Percentiles rank a stretch among this genome's conserved stretches.
Evolutionary conservation across 352 stramenopile genomes (phyloP).

Genomic region (Phytophthora idaei): DNA sequence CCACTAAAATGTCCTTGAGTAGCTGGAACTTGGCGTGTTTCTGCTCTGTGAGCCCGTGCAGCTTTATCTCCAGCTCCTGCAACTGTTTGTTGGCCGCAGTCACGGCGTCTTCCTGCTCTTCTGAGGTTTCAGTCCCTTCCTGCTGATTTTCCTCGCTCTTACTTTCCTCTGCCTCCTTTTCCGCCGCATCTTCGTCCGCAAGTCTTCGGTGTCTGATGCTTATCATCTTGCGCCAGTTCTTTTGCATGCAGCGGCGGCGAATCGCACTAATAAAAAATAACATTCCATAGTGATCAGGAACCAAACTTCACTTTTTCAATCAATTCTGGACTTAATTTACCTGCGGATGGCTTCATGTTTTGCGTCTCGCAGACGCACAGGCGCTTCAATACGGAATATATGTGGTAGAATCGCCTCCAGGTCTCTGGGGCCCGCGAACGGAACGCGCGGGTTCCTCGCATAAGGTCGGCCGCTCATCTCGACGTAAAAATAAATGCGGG

Average conservation of each 20-base stretch:
- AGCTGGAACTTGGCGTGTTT: conserved; percentile 79
- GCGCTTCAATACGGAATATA: conserved; percentile 48
- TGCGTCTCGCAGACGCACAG: conserved; percentile 22
- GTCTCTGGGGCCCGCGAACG: conserved; percentile 53
- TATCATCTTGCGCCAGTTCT: conserved; percentile 85
- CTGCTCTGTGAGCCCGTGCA: conserved; percentile 61
- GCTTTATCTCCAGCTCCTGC: conserved; percentile 52
- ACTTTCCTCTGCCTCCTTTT: conserved; percentile 14
- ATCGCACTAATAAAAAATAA: conserved; percentile 54
- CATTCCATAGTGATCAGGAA: not conserved
- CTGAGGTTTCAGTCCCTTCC: conserved; percentile 24
- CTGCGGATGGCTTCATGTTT: conserved; percentile 62
- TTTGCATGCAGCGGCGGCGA: conserved; percentile 68
- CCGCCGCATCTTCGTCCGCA: conserved; percentile 12
- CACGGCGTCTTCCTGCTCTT: conserved; percentile 31
- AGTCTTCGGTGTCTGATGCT: conserved; percentile 50
- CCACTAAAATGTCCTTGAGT: conserved; percentile 74
- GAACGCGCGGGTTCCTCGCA: conserved; percentile 57
- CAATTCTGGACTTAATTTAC: conserved; percentile 24
- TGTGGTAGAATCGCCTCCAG: conserved; percentile 70
- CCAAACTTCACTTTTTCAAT: not conserved
- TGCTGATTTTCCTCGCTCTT: conserved; percentile 17
- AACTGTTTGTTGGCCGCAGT: conserved; percentile 39
- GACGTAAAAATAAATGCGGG: conserved; percentile 10
- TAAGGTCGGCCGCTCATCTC: conserved; percentile 77